Percentiles rank a stretch among this genome's conserved stretches.
phyloP scores from a whole-genome alignment of 1,284 basidiomycete species.

The Cryptococcus sp. region DNA sequence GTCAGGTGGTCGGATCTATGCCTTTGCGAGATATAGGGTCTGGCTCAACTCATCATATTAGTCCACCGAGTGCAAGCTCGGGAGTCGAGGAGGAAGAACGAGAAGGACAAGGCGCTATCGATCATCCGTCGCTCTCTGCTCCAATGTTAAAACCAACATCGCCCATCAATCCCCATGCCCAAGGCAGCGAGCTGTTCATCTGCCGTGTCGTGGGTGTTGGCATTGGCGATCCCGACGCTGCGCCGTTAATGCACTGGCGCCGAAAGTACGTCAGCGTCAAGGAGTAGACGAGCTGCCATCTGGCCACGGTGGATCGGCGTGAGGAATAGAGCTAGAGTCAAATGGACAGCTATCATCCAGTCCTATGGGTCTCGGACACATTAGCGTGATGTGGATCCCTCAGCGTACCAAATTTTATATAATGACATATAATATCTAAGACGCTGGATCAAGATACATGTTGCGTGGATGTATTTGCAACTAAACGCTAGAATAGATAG shows the following conservation, averaged over 20 bases:
- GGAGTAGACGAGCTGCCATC: conserved; percentile 3
- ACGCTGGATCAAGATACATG: too few relatives aligned
- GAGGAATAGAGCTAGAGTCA: neutral
- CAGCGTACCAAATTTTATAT: too few relatives aligned
- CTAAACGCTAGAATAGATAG: too few relatives aligned
- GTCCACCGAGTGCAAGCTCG: too few relatives aligned
- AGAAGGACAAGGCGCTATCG: neutral
- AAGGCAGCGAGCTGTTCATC: conserved; percentile 50
- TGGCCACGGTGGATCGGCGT: neutral
- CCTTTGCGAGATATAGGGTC: too few relatives aligned
- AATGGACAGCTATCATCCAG: neutral
- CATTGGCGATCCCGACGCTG: conserved; percentile 17
- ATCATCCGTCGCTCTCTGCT: neutral
- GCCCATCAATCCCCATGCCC: neutral
- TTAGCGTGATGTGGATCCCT: too few relatives aligned
- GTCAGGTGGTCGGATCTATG: neutral
- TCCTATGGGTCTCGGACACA: too few relatives aligned
- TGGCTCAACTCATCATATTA: too few relatives aligned
- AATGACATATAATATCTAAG: too few relatives aligned
- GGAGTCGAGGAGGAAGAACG: neutral
- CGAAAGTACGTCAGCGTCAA: conserved; percentile 34
- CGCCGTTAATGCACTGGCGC: conserved; percentile 42
- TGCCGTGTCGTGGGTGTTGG: conserved; percentile 43
- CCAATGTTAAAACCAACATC: neutral
- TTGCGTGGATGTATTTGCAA: too few relatives aligned